Evolutionary conservation across 768 basidiomycete species (phyloP).

Genomic region (Tricholoma hemisulphureum): DNA sequence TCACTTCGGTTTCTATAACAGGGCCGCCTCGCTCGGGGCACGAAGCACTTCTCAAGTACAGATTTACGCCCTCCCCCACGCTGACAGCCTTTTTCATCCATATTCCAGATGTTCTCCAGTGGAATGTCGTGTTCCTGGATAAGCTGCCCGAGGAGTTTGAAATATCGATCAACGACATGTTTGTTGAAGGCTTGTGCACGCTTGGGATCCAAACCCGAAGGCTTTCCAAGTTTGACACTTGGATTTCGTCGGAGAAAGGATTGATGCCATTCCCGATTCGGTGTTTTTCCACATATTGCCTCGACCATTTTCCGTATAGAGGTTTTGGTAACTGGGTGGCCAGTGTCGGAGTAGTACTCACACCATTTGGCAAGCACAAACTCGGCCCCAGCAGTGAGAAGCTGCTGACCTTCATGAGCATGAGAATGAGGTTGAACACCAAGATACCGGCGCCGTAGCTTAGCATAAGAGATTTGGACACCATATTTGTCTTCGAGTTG

Average conservation of each 20-base stretch:
- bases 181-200: constrained; percentile 33
- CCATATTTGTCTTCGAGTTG: too few species aligned
- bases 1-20: neutral
- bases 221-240: too few species aligned
- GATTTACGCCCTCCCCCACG: too few species aligned
- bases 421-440: too few species aligned
- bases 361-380: constrained; percentile 4
- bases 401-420: too few species aligned
- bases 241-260: constrained; percentile 17
- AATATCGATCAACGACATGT: constrained; percentile 25
- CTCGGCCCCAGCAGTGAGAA: neutral
- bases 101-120: constrained; percentile 27
- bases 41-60: too few species aligned
- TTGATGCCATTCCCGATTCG: constrained; percentile 24
- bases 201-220: constrained; percentile 33
- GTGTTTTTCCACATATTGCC: constrained; percentile 5
- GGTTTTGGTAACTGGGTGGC: neutral
- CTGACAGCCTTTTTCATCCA: too few species aligned
- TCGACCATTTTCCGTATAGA: neutral
- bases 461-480: too few species aligned
- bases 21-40: too few species aligned
- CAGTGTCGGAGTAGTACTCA: neutral
- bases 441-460: too few species aligned
- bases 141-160: constrained; percentile 18
- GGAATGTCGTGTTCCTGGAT: constrained; percentile 25